Base-by-base conservation (phyloP, 192 early-diverging fungal genomes). In the Backusella psychrophila region DNA sequence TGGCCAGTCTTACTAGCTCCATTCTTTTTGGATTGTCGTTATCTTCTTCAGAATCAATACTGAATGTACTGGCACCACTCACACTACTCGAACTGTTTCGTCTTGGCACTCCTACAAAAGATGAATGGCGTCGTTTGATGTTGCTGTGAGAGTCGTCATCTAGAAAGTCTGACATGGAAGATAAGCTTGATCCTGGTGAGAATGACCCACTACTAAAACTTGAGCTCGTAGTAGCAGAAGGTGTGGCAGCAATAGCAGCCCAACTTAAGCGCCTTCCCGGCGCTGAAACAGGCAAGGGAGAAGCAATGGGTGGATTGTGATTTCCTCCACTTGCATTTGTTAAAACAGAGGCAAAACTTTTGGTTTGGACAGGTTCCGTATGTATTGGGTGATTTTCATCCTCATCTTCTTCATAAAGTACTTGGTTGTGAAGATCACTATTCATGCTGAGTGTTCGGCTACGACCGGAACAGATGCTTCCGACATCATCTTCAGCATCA, bases 221-320 rank as follows among this genome's bases (percentile, higher is more conserved):
- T 44, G 77, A 39, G 6, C 38, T 39, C 7, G 59, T 44, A 0
- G 41, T 8, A 14, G 77, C 38, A 26, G 71, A 23, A 5, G 77
- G 68, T 14, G 72, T 69, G 14, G 80, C 80, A 15, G 80, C 73
- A 56, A 81, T 77, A 38, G 75, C 71, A 12, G 80, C 80, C 49
- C 73, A 81, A 69, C 80, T 81, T 63, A 74, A 69, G 39, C 80
- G 80, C 49, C 75, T 65, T 52, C 42, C 56, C 46, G 79, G 36
- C 59, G 70, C 34, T 4, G 23, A 19, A 29, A 69, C 35, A 44
- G 79, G 74, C 53, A 53, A 35, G 31, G 78, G 72, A 56, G 36
- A 63, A 29, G 56, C 12, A 23, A 63, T 63, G 21, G 56, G 56
- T 63, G 56, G 56, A 14, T 23, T 63, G 56, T 63, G 29, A 29